phyloP scores from a whole-genome alignment of 495 filamentous ascomycete genomes.

The Penicillium paradoxum region DNA sequence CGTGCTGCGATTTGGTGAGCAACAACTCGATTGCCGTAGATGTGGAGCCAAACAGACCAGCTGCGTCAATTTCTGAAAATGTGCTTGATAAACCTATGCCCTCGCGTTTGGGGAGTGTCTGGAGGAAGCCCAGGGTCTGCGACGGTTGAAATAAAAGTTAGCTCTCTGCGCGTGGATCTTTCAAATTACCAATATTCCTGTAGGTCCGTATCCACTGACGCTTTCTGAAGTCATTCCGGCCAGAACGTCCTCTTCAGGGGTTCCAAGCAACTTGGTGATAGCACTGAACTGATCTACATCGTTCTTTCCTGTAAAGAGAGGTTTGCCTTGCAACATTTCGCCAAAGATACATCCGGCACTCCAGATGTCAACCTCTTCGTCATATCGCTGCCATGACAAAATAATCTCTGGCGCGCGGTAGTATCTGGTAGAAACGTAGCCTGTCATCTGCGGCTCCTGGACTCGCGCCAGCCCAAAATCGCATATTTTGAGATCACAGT shows the following conservation, averaged over 20 bases:
- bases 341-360: slow-evolving; percentile 93
- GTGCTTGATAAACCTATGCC: not conserved
- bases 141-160: not conserved
- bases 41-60: not conserved
- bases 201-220: slow-evolving; percentile 1
- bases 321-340: slow-evolving; percentile 93
- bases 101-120: not conserved
- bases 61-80: not conserved
- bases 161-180: not conserved
- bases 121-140: slow-evolving; percentile 3
- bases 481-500: slow-evolving; percentile 93
- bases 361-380: slow-evolving; percentile 94
- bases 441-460: slow-evolving; percentile 91
- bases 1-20: slow-evolving; percentile 53
- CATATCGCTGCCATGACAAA: slow-evolving; percentile 96
- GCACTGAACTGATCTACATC: slow-evolving; percentile 94
- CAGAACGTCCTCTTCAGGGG: slow-evolving; percentile 60
- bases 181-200: not conserved
- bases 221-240: slow-evolving; percentile 8
- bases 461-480: slow-evolving; percentile 88
- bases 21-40: not conserved
- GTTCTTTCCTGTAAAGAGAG: slow-evolving; percentile 87
- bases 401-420: slow-evolving; percentile 92
- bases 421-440: slow-evolving; percentile 78
- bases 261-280: slow-evolving; percentile 86